Evolutionary conservation across 1,139 yeast species (phyloP).

Genomic region (Taiozyma sp.): DNA sequence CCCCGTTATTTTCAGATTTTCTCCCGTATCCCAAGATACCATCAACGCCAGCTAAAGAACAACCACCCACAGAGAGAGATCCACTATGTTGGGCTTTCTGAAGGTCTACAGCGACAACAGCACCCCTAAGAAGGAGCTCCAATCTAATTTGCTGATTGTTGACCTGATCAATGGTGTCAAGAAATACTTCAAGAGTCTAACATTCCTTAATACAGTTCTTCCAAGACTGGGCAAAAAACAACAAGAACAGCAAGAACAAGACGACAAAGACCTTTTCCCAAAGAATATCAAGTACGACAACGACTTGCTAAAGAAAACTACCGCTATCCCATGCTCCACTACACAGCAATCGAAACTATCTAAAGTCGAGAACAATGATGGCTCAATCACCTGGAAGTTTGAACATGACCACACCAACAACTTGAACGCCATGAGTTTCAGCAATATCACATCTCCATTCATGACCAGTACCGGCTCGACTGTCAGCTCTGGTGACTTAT

Average conservation of each 20-base stretch:
- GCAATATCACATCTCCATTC: slow-evolving; percentile 16
- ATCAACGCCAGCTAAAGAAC: not conserved
- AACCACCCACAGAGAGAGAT: not conserved
- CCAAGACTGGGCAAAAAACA: slow-evolving; percentile 1
- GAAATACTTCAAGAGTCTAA: slow-evolving; percentile 7
- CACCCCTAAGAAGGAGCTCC: not conserved
- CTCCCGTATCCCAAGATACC: not conserved
- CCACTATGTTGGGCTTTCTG: not conserved
- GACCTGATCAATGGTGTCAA: slow-evolving; percentile 9
- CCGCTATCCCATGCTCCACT: slow-evolving; percentile 40
- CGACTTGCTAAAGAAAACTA: slow-evolving; percentile 8
- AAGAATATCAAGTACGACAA: slow-evolving; percentile 12
- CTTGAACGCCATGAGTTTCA: slow-evolving; percentile 24
- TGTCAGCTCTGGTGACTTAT: slow-evolving; percentile 10
- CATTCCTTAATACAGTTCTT: slow-evolving; percentile 6
- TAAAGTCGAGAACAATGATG: slow-evolving; percentile 47
- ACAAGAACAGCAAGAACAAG: not conserved
- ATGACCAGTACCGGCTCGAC: slow-evolving; percentile 15
- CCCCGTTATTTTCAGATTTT: not conserved
- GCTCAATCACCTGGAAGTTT: slow-evolving; percentile 56
- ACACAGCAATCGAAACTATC: slow-evolving; percentile 38
- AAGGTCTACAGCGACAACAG: not conserved
- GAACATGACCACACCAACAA: slow-evolving; percentile 27
- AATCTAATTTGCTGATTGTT: slow-evolving; percentile 1
- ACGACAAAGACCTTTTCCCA: slow-evolving; percentile 16